phyloP scores from a whole-genome alignment of 2,329 filamentous ascomycete species.

The Pseudocercospora ulei region DNA sequence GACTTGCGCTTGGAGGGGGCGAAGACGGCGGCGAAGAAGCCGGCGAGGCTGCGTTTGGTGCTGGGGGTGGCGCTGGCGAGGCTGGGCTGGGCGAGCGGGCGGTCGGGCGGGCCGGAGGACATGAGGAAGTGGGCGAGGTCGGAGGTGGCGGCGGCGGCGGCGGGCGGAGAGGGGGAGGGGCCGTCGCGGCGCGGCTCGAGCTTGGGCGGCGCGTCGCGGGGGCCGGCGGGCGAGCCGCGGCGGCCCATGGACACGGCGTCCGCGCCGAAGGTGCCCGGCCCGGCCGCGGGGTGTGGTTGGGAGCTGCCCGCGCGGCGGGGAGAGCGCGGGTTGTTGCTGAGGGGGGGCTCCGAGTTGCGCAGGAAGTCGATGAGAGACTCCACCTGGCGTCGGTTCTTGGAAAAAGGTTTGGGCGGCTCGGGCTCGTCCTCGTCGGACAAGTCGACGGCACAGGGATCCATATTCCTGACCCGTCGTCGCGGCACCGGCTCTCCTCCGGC shows the following conservation, averaged over 20 bases:
- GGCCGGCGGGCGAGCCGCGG: too few species aligned
- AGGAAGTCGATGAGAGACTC: constrained; percentile 67
- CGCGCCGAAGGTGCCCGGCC: constrained; percentile 16
- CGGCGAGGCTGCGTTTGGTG: too few species aligned
- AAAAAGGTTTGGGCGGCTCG: constrained; percentile 43
- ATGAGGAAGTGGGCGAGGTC: too few species aligned
- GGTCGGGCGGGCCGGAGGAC: too few species aligned
- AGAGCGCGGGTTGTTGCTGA: constrained; percentile 5
- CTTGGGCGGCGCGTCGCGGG: too few species aligned
- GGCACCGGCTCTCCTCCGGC: constrained; percentile 35
- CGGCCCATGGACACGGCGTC: constrained; percentile 19
- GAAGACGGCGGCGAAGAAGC: too few species aligned
- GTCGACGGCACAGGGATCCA: constrained; percentile 91
- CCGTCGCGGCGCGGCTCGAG: too few species aligned
- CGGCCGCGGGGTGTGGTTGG: constrained; percentile 4
- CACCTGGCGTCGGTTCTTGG: constrained; percentile 39
- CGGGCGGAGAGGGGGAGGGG: too few species aligned
- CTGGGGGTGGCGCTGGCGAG: too few species aligned
- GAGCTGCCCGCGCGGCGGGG: constrained; percentile 9
- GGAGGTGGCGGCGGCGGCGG: too few species aligned
- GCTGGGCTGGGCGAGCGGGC: too few species aligned
- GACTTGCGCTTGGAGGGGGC: too few species aligned
- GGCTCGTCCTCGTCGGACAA: constrained; percentile 40
- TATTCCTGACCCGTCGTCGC: constrained; percentile 61
- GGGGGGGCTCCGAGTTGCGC: constrained; percentile 57